These are phyloP conservation scores for Lactifluus pinguis DNA, from an alignment of 768 basidiomycete species.

Conservation along the genomic window DNA sequence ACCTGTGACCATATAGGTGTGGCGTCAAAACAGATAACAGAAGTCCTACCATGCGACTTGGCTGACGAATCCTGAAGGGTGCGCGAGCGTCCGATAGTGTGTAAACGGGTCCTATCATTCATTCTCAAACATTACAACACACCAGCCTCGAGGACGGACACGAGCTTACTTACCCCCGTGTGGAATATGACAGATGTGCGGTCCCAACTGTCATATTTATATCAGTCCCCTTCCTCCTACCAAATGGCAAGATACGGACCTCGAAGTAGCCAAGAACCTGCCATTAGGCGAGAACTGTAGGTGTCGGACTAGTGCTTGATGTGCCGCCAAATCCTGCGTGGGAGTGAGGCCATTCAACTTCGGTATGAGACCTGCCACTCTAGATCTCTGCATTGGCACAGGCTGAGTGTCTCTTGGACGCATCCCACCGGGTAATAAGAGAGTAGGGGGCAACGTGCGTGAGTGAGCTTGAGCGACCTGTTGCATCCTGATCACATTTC, in stretches of 20 bases:
- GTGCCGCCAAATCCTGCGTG: conserved; percentile 54
- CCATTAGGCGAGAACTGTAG: conserved; percentile 74
- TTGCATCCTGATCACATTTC: conserved; percentile 37
- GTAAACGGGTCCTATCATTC: conserved; percentile 42
- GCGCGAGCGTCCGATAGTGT: conserved; percentile 55
- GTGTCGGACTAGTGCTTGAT: conserved; percentile 60
- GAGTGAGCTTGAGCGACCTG: conserved; percentile 25
- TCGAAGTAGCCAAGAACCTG: conserved; percentile 63
- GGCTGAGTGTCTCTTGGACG: conserved; percentile 20
- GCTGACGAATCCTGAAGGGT: conserved; percentile 62
- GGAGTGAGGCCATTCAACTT: conserved; percentile 44
- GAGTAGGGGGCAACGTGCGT: conserved; percentile 25
- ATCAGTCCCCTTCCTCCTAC: conserved; percentile 3
- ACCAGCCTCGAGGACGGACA: background rate
- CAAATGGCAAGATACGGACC: conserved; percentile 28
- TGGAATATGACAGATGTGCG: conserved; percentile 58
- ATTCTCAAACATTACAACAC: background rate
- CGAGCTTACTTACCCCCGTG: conserved; percentile 46
- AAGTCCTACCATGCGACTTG: conserved; percentile 60
- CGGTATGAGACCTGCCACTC: conserved; percentile 47
- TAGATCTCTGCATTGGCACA: conserved; percentile 36
- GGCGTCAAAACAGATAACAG: background rate
- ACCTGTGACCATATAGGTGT: conserved; percentile 33
- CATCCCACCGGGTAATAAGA: conserved; percentile 9
- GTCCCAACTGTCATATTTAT: conserved; percentile 45